A percentile compares a stretch with the other conserved stretches of the same genome.
Conservation (phyloP, 148 eudicot genomes). For the Pouteria glomerata region DNA sequence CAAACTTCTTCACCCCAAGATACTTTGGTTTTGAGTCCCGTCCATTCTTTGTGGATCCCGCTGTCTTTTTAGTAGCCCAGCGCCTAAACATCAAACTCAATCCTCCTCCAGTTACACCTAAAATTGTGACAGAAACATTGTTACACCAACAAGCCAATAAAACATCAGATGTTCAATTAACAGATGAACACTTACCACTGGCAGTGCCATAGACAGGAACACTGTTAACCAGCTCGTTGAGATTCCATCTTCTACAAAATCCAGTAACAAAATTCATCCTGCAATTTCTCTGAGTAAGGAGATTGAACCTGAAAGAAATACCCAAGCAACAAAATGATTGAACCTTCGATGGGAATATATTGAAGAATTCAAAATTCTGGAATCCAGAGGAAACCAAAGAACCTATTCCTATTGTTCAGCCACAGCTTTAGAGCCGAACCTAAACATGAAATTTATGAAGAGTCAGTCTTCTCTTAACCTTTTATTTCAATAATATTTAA, state of each 20-base stretch:
- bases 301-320: conserved; percentile 8
- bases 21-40: conserved; percentile 71
- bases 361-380: background rate
- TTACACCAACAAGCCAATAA: background rate
- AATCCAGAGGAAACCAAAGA: background rate
- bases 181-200: conserved; percentile 28
- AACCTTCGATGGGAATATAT: background rate
- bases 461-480: background rate
- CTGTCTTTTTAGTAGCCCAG: conserved; percentile 85
- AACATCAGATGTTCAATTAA: background rate
- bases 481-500: no score
- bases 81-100: conserved; percentile 59
- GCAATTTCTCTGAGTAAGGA: background rate
- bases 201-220: conserved; percentile 42
- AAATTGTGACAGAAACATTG: background rate
- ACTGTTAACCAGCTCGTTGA: conserved; percentile 36
- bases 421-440: background rate
- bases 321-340: background rate
- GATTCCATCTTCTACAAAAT: conserved; percentile 38
- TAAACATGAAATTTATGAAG: background rate
- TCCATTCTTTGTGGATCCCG: conserved; percentile 77
- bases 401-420: background rate
- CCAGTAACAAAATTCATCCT: conserved; percentile 48
- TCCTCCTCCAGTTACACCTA: conserved; percentile 52
- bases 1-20: conserved; percentile 84